A percentile compares a stretch with the other conserved stretches of the same genome.
Conservation (phyloP, 164 flowering plant genomes). For the Macadamia integrifolia region DNA sequence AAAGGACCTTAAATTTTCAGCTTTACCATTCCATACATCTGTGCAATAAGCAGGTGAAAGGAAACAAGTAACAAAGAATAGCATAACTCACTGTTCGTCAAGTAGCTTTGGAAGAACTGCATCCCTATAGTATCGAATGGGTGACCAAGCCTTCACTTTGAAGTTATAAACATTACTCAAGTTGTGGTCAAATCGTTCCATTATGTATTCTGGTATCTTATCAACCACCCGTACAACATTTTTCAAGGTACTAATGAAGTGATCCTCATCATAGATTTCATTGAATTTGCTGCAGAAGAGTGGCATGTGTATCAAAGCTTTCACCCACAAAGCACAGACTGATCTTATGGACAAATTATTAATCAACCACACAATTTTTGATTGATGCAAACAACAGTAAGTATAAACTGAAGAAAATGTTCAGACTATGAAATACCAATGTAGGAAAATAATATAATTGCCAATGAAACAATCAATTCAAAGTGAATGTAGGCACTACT, state of each 20-base stretch:
- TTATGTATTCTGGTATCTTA: constrained; percentile 57
- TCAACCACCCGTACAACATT: constrained; percentile 68
- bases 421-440: too few species aligned
- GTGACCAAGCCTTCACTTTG: constrained; percentile 83
- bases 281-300: constrained; percentile 67
- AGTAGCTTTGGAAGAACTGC: constrained; percentile 74
- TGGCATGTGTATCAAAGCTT: neutral
- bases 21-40: neutral
- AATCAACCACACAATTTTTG: neutral
- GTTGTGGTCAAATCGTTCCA: constrained; percentile 84
- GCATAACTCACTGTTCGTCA: constrained; percentile 72
- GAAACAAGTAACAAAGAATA: neutral
- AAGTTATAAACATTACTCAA: constrained; percentile 79
- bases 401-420: too few species aligned
- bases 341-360: neutral
- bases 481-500: too few species aligned
- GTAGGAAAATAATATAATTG: too few species aligned
- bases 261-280: constrained; percentile 82
- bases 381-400: too few species aligned
- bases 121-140: constrained; percentile 67
- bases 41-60: neutral
- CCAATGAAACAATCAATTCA: too few species aligned
- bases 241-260: constrained; percentile 54
- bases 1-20: too few species aligned
- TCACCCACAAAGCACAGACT: neutral